Conservation (phyloP, 2,329 filamentous ascomycete species). For the Bipolaris oryzae region DNA sequence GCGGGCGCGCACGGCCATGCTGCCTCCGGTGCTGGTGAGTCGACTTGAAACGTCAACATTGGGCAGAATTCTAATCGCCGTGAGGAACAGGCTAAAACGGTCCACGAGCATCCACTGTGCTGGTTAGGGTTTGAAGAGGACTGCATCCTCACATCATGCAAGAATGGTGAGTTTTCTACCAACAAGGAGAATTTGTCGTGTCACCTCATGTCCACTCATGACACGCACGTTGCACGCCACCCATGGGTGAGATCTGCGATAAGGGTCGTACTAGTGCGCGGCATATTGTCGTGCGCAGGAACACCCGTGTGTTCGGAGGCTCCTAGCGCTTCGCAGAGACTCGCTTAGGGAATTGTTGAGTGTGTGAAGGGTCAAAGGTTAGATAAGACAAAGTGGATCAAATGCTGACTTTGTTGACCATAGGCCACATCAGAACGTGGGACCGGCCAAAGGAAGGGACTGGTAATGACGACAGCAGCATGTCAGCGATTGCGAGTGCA, state of each 20-base stretch:
- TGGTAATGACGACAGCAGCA: slow-evolving; percentile 41
- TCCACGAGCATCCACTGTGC: slow-evolving; percentile 84
- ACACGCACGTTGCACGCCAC: slow-evolving; percentile 13
- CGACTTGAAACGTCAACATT: slow-evolving; percentile 4
- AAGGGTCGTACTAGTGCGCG: slow-evolving; percentile 29
- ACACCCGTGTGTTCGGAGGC: slow-evolving; percentile 21
- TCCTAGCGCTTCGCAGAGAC: slow-evolving; percentile 8
- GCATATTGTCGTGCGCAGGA: slow-evolving; percentile 32
- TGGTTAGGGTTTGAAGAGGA: slow-evolving; percentile 95
- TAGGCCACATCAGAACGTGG: slow-evolving; percentile 79
- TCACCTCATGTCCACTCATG: slow-evolving; percentile 15
- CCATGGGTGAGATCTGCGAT: slow-evolving; percentile 20
- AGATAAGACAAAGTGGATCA: slow-evolving; percentile 30
- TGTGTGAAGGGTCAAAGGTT: slow-evolving; percentile 6
- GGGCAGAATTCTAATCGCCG: slow-evolving; percentile 7
- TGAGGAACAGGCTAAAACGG: slow-evolving; percentile 69
- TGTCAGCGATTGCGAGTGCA: slow-evolving; percentile 33
- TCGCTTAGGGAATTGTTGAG: slow-evolving; percentile 23
- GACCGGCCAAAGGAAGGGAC: slow-evolving; percentile 63
- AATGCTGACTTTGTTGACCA: slow-evolving; percentile 18
- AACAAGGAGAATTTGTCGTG: slow-evolving; percentile 17
- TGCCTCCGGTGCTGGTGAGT: slow-evolving; percentile 87
- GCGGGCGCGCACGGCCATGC: slow-evolving; percentile 79
- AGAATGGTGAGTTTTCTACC: slow-evolving; percentile 70
- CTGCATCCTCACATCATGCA: slow-evolving; percentile 89